Evolutionary conservation across 352 stramenopile genomes (phyloP), one percentile per base, ranked within the genome.

Genomic region (Pythium rhizo-oryzae): DNA sequence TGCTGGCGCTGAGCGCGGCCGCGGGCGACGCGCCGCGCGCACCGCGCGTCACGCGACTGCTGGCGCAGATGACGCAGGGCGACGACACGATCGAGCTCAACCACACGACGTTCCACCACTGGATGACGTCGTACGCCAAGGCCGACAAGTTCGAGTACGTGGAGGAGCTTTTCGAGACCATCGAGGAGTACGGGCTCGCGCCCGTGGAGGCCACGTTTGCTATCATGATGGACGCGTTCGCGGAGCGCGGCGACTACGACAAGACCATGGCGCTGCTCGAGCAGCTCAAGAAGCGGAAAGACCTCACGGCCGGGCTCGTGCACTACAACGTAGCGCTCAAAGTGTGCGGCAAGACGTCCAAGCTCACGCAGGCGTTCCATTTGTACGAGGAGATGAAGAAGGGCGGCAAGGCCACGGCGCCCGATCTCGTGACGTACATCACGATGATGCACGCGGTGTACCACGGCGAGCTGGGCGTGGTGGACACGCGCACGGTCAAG

Each of bases 371-470:
- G 9, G 88, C 86, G 24, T 96, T 96, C 65, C 70, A 92, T 59
- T 58, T 93, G 49, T 96, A 96, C 67, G 88, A 94, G 51, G 85
- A 92, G 65, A 93, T 96, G 85, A 96, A 75, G 51, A 78, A 83
- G 60, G 15, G 37, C 37, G 11, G 15, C 37, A 43, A 43, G 28
- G 28, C 28, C 28, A 91, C 94, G 69, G 44, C 74, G 51, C 85
- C 88, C 1, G 84, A 92, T 37, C 75, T 88, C 4, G 78, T 91
- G 39, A 96, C 88, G 33, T 93, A 92, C 72, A 91, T 92, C 65
- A 94, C 85, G 39, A 93, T 94, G 84, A 91, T 96, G 85, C 88
- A 94, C 69, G 88, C 84, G 1, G 88, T 96, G 30, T 96, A 88
- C 67, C 86, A 94, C 62, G 88, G 85, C 35, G 84, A 94, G 44